These are phyloP conservation scores for Iris pallida DNA, from an alignment of 116 monocot genomes.

Conservation along the genomic window DNA sequence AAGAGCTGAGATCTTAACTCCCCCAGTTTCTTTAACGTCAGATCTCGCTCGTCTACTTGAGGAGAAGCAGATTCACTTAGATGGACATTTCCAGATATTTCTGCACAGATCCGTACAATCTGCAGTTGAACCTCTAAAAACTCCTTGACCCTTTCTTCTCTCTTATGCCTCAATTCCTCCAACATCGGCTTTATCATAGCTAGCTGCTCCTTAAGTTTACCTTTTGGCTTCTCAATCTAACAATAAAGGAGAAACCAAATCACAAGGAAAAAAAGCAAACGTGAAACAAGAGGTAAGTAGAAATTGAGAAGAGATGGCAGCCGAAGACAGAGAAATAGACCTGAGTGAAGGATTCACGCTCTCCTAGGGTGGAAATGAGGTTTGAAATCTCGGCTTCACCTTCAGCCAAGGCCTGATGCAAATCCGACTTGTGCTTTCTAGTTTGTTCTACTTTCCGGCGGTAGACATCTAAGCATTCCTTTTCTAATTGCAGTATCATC, in stretches of 20 bases:
- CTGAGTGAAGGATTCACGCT: constrained; percentile 33
- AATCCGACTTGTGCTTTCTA: constrained; percentile 66
- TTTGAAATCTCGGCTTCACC: constrained; percentile 59
- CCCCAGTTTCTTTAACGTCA: constrained; percentile 47
- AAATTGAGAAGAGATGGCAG: background rate
- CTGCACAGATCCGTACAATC: constrained; percentile 41
- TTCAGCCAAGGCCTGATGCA: constrained; percentile 47
- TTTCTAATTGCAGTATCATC: constrained; percentile 72
- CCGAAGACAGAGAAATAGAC: constrained; percentile 23
- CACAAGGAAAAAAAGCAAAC: background rate
- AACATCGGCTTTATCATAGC: constrained; percentile 43
- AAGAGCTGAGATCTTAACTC: constrained; percentile 58
- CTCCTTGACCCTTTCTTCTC: constrained; percentile 48
- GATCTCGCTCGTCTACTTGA: constrained; percentile 53
- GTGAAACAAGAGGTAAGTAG: background rate
- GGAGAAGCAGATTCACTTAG: constrained; percentile 14
- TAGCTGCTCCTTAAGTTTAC: constrained; percentile 64
- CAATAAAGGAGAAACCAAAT: background rate
- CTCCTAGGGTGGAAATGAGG: constrained; percentile 60
- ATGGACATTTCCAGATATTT: constrained; percentile 42
- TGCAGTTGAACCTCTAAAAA: constrained; percentile 47
- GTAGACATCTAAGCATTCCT: constrained; percentile 82
- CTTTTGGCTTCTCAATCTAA: constrained; percentile 49
- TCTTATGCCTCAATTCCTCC: constrained; percentile 48
- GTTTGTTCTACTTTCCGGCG: constrained; percentile 65